Base-by-base conservation (phyloP, 176 grass and related monocot genomes). In the Carex pumila region DNA sequence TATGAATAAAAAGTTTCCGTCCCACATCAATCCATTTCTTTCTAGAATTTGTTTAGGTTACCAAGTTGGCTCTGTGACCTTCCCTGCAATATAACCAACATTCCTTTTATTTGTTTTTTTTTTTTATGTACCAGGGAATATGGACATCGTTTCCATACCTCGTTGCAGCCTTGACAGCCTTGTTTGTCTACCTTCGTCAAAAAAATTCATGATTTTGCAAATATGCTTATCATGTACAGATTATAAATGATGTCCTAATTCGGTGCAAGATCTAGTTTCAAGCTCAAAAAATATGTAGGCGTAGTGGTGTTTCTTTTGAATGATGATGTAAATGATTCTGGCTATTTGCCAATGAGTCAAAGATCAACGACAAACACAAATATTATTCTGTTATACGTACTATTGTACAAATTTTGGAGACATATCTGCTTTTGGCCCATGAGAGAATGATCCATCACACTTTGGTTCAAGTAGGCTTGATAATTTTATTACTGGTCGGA, bases 121-220 rank as follows among this genome's bases (percentile, higher is more conserved):
- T 39, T 47, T 55, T n/a, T 34, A 73, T 29, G 30, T 80, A 86
- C 12, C 87, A 97, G 92, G 92, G 92, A 37, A 81, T 94, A 60
- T 97, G 88, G 85, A 94, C 80, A 25, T 19, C 85, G 53, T 89
- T 97, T 61, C 94, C 94, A 54, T 94, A 97, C 19, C 66, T 90
- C 1, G 77, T 91, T 29, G 88, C 92, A 12, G 87, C 90, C 5
- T 88, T 87, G 73, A 94, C 94, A 0, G 87, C 92, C 13, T 57
- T 94, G 70, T 90, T 94, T 71, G 62, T 97, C 83, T 94, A 87
- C 83, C 88, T 92, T 65, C 78, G 83, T 36, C 91, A 52, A 69
- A 62, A 43, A 9, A 53, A 76, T 8, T 79, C 85, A 61, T 88
- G 65, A 41, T 83, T 41, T 75, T 88, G 85, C 65, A 60, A 85